Conservation (phyloP, 1,284 basidiomycete species). For the Ganoderma sinense region DNA sequence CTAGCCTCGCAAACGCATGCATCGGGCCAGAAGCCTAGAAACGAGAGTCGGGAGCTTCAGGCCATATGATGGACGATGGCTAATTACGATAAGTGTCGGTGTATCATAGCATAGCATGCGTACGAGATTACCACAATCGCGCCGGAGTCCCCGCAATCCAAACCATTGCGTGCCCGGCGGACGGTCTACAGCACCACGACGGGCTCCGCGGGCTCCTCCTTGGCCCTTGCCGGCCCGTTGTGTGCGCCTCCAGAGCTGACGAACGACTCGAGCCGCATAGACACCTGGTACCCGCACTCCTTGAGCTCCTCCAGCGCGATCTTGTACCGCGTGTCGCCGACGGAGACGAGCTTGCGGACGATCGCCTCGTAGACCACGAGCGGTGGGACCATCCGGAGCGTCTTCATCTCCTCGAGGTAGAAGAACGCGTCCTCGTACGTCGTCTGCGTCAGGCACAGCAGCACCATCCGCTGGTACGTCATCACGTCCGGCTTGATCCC, state of each 20-base stretch:
- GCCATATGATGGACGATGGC: neutral
- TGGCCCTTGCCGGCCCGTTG: conserved; percentile 12
- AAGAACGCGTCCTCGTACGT: conserved; percentile 88
- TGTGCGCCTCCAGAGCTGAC: conserved; percentile 42
- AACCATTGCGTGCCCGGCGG: too few relatives aligned
- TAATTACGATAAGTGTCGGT: conserved; percentile 22
- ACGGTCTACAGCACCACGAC: conserved; percentile 19
- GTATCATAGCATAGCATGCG: conserved; percentile 10
- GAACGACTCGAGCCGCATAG: conserved; percentile 41
- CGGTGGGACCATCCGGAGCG: conserved; percentile 61
- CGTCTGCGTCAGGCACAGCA: conserved; percentile 72
- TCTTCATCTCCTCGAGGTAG: conserved; percentile 89
- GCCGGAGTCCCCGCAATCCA: neutral
- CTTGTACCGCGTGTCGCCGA: conserved; percentile 67
- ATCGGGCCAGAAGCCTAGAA: neutral
- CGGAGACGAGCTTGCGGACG: conserved; percentile 62
- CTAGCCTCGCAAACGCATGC: neutral
- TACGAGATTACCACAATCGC: neutral
- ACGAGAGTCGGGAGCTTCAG: neutral
- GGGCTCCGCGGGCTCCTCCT: neutral
- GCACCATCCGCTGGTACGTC: conserved; percentile 74
- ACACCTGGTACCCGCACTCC: conserved; percentile 52
- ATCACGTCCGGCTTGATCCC: conserved; percentile 59
- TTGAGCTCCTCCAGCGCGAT: conserved; percentile 79
- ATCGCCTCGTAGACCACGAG: conserved; percentile 66